Conservation (phyloP, 768 basidiomycete species). For the Leccinum sublutescens region DNA sequence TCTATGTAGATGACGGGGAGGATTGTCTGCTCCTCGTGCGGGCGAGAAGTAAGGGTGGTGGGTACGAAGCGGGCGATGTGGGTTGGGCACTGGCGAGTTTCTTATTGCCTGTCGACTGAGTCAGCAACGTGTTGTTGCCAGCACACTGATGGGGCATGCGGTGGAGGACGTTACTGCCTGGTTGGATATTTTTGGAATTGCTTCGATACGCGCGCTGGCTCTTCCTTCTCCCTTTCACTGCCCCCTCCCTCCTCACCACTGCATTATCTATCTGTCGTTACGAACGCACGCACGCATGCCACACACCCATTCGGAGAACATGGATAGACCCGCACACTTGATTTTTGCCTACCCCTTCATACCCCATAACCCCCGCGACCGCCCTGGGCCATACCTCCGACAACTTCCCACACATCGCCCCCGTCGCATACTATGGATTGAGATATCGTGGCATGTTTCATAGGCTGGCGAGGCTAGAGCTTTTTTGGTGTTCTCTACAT, state of each 20-base stretch:
- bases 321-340: background rate
- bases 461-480: conserved; percentile 1
- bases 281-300: background rate
- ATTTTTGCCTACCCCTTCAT: background rate
- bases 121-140: conserved; percentile 1
- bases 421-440: background rate
- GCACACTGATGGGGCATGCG: conserved; percentile 3
- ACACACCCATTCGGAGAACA: background rate
- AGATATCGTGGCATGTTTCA: conserved; percentile 7
- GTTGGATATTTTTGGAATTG: conserved; percentile 3
- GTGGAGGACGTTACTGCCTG: conserved; percentile 2
- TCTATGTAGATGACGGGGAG: conserved; percentile 74
- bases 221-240: background rate
- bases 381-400: background rate
- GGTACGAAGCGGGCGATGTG: conserved; percentile 42
- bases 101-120: conserved; percentile 55
- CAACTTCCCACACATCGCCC: conserved; percentile 3
- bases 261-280: conserved; percentile 16
- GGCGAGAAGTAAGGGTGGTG: conserved; percentile 34
- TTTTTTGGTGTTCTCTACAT: background rate
- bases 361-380: conserved; percentile 1
- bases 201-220: conserved; percentile 17
- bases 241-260: background rate
- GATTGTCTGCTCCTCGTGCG: conserved; percentile 78
- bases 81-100: conserved; percentile 87